Percentiles rank a stretch among this genome's conserved stretches.
These are phyloP conservation scores for Ogataea henricii DNA, from an alignment of 805 yeast genomes.

Conservation along the genomic window DNA sequence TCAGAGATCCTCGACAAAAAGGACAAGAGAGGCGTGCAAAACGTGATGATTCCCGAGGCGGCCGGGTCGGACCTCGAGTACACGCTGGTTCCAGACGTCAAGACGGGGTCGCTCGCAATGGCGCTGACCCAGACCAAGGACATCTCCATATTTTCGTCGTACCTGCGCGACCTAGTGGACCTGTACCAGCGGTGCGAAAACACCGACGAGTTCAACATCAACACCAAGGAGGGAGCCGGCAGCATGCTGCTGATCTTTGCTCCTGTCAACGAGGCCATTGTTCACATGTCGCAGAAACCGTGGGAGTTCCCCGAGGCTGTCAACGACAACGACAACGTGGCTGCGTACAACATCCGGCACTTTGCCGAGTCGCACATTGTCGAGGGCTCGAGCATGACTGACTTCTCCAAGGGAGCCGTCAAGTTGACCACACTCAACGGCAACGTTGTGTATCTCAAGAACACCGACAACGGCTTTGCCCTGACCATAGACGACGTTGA, in stretches of 20 bases:
- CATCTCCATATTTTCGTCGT: constrained; percentile 65
- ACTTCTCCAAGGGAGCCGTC: constrained; percentile 28
- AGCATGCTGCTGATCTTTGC: constrained; percentile 60
- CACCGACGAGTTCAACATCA: constrained; percentile 23
- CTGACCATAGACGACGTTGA: constrained; percentile 36
- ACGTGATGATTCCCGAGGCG: constrained; percentile 6
- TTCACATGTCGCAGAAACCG: constrained; percentile 57
- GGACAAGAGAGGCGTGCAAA: constrained; percentile 12
- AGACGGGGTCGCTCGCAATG: constrained; percentile 36
- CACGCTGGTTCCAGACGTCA: constrained; percentile 30
- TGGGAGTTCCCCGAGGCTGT: constrained; percentile 75
- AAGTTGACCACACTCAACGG: constrained; percentile 36
- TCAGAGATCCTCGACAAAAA: constrained; percentile 1
- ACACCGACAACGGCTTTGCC: constrained; percentile 37
- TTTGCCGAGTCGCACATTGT: constrained; percentile 69
- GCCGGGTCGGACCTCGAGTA: constrained; percentile 15
- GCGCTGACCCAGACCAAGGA: constrained; percentile 42
- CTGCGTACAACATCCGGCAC: constrained; percentile 51
- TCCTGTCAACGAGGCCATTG: constrained; percentile 67
- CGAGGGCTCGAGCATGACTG: constrained; percentile 27
- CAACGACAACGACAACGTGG: constrained; percentile 48
- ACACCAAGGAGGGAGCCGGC: constrained; percentile 20
- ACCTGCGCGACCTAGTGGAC: constrained; percentile 63
- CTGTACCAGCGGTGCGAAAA: constrained; percentile 49
- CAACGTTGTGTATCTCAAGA: constrained; percentile 39